Conservation (phyloP, 805 yeast species). For the Sugiyamaella smithiae region DNA sequence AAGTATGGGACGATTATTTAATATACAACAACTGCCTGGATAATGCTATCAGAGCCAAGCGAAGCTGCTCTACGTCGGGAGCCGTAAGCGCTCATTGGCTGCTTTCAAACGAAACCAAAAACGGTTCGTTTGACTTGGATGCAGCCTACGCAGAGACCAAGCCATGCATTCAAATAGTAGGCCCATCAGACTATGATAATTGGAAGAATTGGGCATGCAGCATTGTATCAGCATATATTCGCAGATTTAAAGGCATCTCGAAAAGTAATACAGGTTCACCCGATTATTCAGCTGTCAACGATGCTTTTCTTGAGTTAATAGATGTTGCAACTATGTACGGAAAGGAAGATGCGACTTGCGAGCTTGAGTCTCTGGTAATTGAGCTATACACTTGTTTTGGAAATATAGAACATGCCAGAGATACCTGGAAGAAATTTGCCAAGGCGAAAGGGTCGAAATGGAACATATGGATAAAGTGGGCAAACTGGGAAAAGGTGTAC, state of each 20-base stretch:
- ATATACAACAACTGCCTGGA: constrained; percentile 12
- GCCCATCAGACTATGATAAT: constrained; percentile 3
- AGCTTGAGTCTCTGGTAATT: constrained; percentile 43
- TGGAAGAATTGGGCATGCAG: constrained; percentile 9
- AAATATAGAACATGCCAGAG: constrained; percentile 33
- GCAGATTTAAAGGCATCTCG: background rate
- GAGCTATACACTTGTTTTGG: constrained; percentile 35
- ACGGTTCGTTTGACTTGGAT: background rate
- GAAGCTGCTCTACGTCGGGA: constrained; percentile 27
- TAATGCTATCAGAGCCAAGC: constrained; percentile 19
- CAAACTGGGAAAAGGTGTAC: constrained; percentile 39
- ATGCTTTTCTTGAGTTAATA: background rate
- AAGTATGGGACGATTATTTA: constrained; percentile 32
- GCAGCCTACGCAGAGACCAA: background rate
- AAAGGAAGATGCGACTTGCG: constrained; percentile 11
- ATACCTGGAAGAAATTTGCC: constrained; percentile 29
- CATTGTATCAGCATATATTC: background rate
- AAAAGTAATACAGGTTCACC: background rate
- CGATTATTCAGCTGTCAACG: background rate
- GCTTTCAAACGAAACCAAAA: background rate
- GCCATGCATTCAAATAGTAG: background rate
- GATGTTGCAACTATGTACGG: background rate
- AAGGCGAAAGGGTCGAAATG: constrained; percentile 35
- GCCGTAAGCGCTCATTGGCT: constrained; percentile 24
- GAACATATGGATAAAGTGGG: constrained; percentile 48